Evolutionary conservation across 2,329 filamentous ascomycete genomes (phyloP), one percentile per base, ranked within the genome.

Genomic region (Botrytis fabae): DNA sequence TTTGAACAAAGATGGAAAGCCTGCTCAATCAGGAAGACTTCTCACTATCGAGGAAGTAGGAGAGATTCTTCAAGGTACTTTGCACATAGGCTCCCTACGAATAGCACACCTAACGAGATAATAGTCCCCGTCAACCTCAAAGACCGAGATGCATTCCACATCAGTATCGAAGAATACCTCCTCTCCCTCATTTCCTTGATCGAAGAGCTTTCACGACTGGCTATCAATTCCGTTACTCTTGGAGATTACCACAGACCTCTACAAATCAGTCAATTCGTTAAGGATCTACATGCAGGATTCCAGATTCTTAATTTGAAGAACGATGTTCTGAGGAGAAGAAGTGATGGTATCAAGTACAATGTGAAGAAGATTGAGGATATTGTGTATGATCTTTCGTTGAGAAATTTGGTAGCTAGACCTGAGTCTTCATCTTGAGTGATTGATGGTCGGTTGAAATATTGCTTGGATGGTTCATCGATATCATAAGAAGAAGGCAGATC

Each of bases 321-420:
- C 80, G 96, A 99, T 82, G 90, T 91, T 35, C 84, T 99, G 80
- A 89, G 96, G 74, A 93, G 94, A 84, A 88, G 94, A 75, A 94
- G 93, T 72, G 96, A 99, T 83, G 92, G 92, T 8, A 92, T 99
- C 83, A 99, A 99, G 86, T 99, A 99, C 81, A 92, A 92, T 79
- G 94, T 99, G 80, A 99, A 98, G 87, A 95, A 97, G 82, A 94
- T 98, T 20, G 96, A 99, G 85, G 96, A 98, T 81, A 94, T 99
- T 20, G 95, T 98, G 69, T 99, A 99, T 80, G 96, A 99, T 82
- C 85, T 99, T 73, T 95, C 93, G 38, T 84, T 99, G 80, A 89
- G 96, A 74, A 95, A 96, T 69, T 82, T 98, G 80, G 86, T 97
- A 66, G 89, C 91, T 54, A 80, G 76, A 57, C 71, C 76, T 40